Conservation (phyloP, 805 yeast species). For the Sugiyamaella chiloensis region DNA sequence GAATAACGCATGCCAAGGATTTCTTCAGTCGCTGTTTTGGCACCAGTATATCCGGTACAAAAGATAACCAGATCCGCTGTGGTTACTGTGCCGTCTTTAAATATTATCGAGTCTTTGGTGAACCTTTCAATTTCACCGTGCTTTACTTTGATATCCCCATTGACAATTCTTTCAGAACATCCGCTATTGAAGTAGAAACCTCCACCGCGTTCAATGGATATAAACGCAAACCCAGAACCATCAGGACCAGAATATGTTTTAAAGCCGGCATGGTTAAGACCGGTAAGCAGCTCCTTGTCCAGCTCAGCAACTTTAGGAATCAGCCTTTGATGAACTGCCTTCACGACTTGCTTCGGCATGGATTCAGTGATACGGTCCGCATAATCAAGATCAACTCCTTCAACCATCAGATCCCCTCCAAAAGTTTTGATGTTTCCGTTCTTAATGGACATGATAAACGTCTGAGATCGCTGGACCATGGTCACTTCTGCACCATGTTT, state of each 20-base stretch:
- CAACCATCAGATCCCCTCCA: conserved; percentile 40
- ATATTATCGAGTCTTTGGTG: conserved; percentile 38
- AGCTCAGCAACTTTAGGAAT: conserved; percentile 26
- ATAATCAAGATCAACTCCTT: too few species aligned
- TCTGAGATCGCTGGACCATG: conserved; percentile 46
- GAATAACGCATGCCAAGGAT: conserved; percentile 3
- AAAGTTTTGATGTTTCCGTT: conserved; percentile 40
- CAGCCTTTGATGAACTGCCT: conserved; percentile 37
- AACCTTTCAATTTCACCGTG: conserved; percentile 38
- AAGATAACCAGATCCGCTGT: conserved; percentile 41
- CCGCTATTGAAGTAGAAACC: conserved; percentile 50
- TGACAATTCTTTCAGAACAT: conserved; percentile 39
- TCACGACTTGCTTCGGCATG: conserved; percentile 38
- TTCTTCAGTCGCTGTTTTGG: conserved; percentile 41
- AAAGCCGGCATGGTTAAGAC: conserved; percentile 39
- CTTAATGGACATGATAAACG: conserved; percentile 41
- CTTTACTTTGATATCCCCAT: conserved; percentile 40
- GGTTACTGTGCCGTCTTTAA: conserved; percentile 38
- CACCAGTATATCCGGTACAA: conserved; percentile 46
- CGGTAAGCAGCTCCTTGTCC: conserved; percentile 36
- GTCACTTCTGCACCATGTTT: conserved; percentile 45
- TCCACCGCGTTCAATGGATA: conserved; percentile 42
- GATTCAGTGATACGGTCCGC: too few species aligned
- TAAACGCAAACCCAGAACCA: conserved; percentile 42
- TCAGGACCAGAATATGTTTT: conserved; percentile 43